Evolutionary conservation across 495 filamentous ascomycete genomes (phyloP).

Genomic region (Penicillium diatomitis): DNA sequence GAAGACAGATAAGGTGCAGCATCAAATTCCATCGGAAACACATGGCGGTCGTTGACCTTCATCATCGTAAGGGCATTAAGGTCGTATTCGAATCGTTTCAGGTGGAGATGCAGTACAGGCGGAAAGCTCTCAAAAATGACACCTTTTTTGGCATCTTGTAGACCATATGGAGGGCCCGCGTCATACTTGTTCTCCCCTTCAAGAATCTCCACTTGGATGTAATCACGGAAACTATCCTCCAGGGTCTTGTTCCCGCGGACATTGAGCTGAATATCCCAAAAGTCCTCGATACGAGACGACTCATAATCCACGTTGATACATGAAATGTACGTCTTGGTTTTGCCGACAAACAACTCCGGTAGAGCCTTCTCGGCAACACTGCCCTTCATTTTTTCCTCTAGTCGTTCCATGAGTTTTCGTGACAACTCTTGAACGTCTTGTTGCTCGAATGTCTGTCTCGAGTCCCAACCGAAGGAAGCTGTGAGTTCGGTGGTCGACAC

Average conservation of each 20-base stretch:
- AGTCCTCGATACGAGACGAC: constrained; percentile 89
- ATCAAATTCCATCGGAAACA: constrained; percentile 91
- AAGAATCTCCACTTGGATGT: constrained; percentile 90
- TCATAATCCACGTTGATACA: constrained; percentile 98
- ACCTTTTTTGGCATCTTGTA: constrained; percentile 95
- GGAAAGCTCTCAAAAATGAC: constrained; percentile 96
- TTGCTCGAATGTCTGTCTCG: constrained; percentile 95
- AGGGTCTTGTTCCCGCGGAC: constrained; percentile 88
- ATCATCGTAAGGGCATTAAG: constrained; percentile 93
- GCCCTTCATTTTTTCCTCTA: constrained; percentile 97
- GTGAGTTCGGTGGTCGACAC: constrained; percentile 91
- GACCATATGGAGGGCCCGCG: constrained; percentile 74
- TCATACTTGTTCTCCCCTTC: constrained; percentile 98
- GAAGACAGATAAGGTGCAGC: constrained; percentile 79
- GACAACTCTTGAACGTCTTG: constrained; percentile 98
- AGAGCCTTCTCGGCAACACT: constrained; percentile 90
- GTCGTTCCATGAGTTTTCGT: constrained; percentile 88
- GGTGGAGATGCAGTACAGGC: constrained; percentile 86
- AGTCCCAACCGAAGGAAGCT: constrained; percentile 95
- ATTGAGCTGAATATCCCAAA: constrained; percentile 98
- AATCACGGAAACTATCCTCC: constrained; percentile 91
- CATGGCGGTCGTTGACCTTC: constrained; percentile 98
- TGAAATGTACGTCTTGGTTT: constrained; percentile 95
- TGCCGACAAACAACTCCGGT: constrained; percentile 84
- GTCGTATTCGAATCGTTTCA: constrained; percentile 98